Base-by-base conservation (phyloP, 164 flowering plant genomes). In the Magnolia sinica region DNA sequence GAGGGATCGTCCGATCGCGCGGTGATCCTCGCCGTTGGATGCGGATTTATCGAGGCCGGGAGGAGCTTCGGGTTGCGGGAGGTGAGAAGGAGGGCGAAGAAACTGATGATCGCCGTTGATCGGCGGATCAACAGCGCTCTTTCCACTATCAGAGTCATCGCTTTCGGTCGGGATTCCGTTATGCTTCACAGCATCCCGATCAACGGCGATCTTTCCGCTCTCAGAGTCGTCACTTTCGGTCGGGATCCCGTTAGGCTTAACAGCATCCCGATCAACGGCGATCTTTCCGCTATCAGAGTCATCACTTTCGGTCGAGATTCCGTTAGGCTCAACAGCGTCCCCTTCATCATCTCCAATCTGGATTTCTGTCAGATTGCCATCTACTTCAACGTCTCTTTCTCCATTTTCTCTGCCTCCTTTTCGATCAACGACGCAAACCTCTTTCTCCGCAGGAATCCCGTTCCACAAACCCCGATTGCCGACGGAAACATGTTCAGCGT, bases 51-150 rank as follows among this genome's bases (percentile, higher is more conserved):
- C 8, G 23, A 80, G 31, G 5, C 88, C 87, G 6, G 80, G 84
- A 2, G 90, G 92, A 1, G 87, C 81, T 77, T 87, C 88, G 4
- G 91, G 92, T 76, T 81, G 81, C 11, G 92, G 92, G 6, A 89
- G 86, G 45, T 73, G 80, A 9, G 82, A 66, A n/a, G 79, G 85
- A 29, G 88, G 90, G 49, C 70, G 77, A 66, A 82, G 18, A n/a
- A 82, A 52, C 50, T 66, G 29, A 1, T 72, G 19, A 55, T 55
- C 61, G 22, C 72, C 72, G 76, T 74, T 50, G 64, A 55, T 20
- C 14, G 50, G 67, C 64, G 18, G 16, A 55, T 55, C 61, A 55
- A 14, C 22, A 2, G 73, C 37, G n/a, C 10, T 4, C 61, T 55
- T 55, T 45, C 29, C 69, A 7, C 45, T 3, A 37, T 37, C 45